These are phyloP conservation scores for Albugo candida DNA, from an alignment of 352 stramenopile species.

Conservation along the genomic window DNA sequence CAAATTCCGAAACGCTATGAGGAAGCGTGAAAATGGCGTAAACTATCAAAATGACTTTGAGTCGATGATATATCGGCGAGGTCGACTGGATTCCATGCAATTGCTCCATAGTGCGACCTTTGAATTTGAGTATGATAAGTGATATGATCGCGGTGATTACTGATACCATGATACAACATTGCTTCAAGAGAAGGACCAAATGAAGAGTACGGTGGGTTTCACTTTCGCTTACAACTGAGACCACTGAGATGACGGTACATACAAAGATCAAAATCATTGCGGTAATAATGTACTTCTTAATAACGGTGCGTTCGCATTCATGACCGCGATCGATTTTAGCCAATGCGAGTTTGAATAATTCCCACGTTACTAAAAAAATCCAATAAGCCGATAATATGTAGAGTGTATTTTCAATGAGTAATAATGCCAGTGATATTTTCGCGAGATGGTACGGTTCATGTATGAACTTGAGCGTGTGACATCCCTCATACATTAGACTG, in stretches of 20 bases:
- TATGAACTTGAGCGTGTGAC: conserved; percentile 31
- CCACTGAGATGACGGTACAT: not conserved
- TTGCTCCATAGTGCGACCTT: conserved; percentile 27
- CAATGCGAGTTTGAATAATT: conserved; percentile 20
- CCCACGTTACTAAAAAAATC: conserved; percentile 26
- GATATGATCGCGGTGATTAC: conserved; percentile 15
- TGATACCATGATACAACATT: conserved; percentile 19
- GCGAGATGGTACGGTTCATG: conserved; percentile 21
- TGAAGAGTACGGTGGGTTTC: conserved; percentile 17
- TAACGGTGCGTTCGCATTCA: conserved; percentile 8
- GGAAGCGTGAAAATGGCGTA: conserved; percentile 44
- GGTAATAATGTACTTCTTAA: conserved; percentile 15
- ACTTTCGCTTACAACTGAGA: conserved; percentile 4
- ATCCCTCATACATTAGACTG: conserved; percentile 8
- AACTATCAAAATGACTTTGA: conserved; percentile 16
- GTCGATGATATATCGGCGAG: conserved; percentile 33
- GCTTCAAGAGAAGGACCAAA: conserved; percentile 19
- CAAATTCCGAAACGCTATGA: conserved; percentile 31
- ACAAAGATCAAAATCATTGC: conserved; percentile 18
- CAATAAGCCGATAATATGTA: conserved; percentile 25
- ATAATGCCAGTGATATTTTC: conserved; percentile 19
- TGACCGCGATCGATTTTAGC: conserved; percentile 21
- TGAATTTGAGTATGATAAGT: conserved; percentile 21
- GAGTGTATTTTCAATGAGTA: conserved; percentile 37
- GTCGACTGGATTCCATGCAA: conserved; percentile 20